Percentiles rank a stretch among this genome's conserved stretches.
These are phyloP conservation scores for Boletales sp. DNA, from an alignment of 768 basidiomycete species.

Conservation along the genomic window DNA sequence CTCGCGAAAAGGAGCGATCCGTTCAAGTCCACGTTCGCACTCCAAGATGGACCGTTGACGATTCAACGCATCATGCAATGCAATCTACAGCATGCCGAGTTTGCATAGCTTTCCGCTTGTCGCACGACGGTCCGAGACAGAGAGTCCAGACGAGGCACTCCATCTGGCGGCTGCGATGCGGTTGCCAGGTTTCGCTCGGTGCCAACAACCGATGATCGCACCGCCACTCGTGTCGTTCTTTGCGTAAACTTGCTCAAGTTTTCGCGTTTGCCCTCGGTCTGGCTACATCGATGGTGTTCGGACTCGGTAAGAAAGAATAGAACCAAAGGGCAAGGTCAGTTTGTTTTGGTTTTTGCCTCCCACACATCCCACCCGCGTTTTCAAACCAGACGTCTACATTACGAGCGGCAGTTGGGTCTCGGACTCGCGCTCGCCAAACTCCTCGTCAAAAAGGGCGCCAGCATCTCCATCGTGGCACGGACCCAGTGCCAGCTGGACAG, in stretches of 20 bases:
- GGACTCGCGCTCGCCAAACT: conserved; percentile 71
- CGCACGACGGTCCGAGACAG: no score
- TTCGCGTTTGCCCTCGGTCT: conserved; percentile 11
- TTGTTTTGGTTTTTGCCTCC: no score
- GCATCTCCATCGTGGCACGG: conserved; percentile 84
- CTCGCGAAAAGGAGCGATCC: no score
- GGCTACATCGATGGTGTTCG: conserved; percentile 17
- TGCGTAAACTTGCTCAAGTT: conserved; percentile 1
- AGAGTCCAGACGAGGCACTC: no score
- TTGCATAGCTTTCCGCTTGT: no score
- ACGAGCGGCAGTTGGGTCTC: conserved; percentile 81
- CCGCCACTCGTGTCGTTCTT: background rate
- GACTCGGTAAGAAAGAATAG: conserved; percentile 37
- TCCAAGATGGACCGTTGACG: no score
- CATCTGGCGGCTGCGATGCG: no score
- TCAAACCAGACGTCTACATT: conserved; percentile 66
- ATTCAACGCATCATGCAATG: no score
- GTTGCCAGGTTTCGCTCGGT: no score
- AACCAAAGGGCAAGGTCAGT: conserved; percentile 42
- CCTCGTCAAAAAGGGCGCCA: conserved; percentile 65
- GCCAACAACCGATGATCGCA: no score
- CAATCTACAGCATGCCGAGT: no score
- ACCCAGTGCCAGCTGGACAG: conserved; percentile 58
- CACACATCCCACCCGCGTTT: background rate
- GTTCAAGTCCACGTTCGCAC: no score